Evolutionary conservation across 139 green algal genomes (phyloP).

Genomic region (Yamagishiella unicocca): DNA sequence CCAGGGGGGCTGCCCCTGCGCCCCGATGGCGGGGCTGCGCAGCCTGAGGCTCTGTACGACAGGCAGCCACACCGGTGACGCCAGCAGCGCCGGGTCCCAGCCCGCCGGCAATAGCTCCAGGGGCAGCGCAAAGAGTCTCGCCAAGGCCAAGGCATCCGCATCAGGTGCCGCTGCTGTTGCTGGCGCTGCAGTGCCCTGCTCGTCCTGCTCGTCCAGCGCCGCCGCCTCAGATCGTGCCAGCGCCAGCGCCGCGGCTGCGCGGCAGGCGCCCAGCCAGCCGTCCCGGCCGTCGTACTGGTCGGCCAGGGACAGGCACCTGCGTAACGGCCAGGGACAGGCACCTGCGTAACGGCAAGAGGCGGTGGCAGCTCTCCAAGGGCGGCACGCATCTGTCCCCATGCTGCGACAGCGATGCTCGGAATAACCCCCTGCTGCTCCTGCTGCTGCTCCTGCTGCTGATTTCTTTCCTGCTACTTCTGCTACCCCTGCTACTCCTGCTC

Average conservation of each 20-base stretch:
- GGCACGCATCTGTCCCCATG: too few relatives aligned
- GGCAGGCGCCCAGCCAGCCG: conserved; percentile 20
- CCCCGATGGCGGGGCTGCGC: background rate
- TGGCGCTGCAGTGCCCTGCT: too few relatives aligned
- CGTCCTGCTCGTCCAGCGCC: too few relatives aligned
- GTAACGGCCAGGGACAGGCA: background rate
- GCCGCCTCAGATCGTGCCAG: too few relatives aligned
- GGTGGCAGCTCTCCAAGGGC: too few relatives aligned
- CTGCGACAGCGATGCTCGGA: too few relatives aligned
- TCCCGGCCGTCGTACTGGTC: background rate
- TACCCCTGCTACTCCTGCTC: too few relatives aligned
- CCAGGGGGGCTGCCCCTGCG: background rate
- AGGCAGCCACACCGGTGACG: background rate
- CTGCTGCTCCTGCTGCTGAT: too few relatives aligned
- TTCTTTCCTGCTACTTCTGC: too few relatives aligned
- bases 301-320: background rate
- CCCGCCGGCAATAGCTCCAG: background rate
- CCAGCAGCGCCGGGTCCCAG: background rate
- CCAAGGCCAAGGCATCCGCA: background rate
- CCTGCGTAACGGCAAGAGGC: background rate
- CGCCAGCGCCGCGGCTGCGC: background rate
- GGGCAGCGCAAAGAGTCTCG: background rate
- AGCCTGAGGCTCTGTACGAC: background rate
- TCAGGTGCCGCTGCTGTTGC: background rate
- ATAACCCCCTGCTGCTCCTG: too few relatives aligned